Base-by-base conservation (phyloP, 2,329 filamentous ascomycete genomes). In the Nigrograna mackinnonii region DNA sequence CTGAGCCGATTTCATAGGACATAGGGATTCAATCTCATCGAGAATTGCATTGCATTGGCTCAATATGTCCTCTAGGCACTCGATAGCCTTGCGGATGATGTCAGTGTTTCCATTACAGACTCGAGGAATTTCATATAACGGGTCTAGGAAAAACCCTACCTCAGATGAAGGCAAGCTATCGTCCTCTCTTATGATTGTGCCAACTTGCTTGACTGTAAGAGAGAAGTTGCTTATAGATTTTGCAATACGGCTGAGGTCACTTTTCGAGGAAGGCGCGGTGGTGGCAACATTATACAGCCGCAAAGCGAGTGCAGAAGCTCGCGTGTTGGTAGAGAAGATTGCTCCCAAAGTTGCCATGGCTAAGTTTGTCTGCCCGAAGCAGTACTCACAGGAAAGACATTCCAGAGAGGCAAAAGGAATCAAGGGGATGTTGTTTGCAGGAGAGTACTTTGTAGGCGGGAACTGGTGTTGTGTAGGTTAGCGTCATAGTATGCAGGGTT, bases 151-250 rank as follows among this genome's bases (percentile, higher is more conserved):
- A 38, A 14, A 22, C 54, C 54, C 19, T 59, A 67, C 65, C 48
- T 68, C 61, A 16, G 44, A 47, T 20, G 68, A 69, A 24, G 66
- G 65, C 12, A 70, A 40, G 9, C 53, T 58, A 46, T 66, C 64
- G 44, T 71, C 61, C 42, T 70, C 65, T 22, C 60, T 66, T 31
- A 70, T 60, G 30, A 63, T 55, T 0, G 64, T 63, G 34, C 66
- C 67, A 16, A 69, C 50, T 39, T 71, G 66, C 47, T 70, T 69
- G 43, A 70, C 38, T 22, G 61, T 64, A 6, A 62, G 53, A 32
- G 61, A 60, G 34, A 70, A 62, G 28, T 57, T 56, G 46, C 61
- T 68, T 41, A 69, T 58, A n/a, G 53, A 49, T 39, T 52, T 63
- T 11, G 67, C 64, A n/a, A 66, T 47, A 20, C 43, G 50, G 37